phyloP scores from a whole-genome alignment of 768 basidiomycete genomes.

The Macrolepiota fuliginosa region DNA sequence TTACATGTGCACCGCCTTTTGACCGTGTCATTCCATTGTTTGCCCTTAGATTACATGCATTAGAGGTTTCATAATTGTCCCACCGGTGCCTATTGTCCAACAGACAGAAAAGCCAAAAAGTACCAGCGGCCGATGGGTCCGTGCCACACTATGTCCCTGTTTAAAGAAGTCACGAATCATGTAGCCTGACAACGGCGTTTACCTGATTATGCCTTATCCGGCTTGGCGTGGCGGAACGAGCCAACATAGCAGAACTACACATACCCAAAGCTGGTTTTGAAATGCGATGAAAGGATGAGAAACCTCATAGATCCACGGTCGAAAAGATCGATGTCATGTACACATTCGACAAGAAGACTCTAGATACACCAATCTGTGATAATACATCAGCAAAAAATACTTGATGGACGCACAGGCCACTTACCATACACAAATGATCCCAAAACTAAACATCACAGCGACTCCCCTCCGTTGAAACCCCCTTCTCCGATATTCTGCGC shows the following conservation, averaged over 20 bases:
- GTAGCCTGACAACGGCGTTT: slow-evolving; percentile 2
- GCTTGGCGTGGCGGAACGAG: neutral
- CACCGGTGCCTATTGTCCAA: neutral
- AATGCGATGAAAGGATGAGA: neutral
- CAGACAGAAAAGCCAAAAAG: neutral
- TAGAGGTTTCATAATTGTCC: neutral
- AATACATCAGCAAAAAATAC: slow-evolving; percentile 8
- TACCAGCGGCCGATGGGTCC: neutral
- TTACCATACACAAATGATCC: slow-evolving; percentile 1
- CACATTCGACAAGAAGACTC: neutral
- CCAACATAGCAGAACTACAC: neutral
- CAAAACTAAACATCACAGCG: neutral
- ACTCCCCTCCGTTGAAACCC: slow-evolving; percentile 18
- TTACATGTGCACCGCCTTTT: neutral
- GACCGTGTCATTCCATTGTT: neutral
- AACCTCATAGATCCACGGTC: neutral
- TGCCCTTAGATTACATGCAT: neutral
- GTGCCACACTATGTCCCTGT: neutral
- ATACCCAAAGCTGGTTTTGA: neutral
- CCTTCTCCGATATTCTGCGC: slow-evolving; percentile 51
- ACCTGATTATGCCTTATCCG: neutral
- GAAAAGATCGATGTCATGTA: neutral
- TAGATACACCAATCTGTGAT: slow-evolving; percentile 9
- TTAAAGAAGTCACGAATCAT: slow-evolving; percentile 2
- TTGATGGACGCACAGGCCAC: slow-evolving; percentile 4